Evolutionary conservation across 2,329 filamentous ascomycete genomes (phyloP).

Genomic region (Sclerotinia spermophila): DNA sequence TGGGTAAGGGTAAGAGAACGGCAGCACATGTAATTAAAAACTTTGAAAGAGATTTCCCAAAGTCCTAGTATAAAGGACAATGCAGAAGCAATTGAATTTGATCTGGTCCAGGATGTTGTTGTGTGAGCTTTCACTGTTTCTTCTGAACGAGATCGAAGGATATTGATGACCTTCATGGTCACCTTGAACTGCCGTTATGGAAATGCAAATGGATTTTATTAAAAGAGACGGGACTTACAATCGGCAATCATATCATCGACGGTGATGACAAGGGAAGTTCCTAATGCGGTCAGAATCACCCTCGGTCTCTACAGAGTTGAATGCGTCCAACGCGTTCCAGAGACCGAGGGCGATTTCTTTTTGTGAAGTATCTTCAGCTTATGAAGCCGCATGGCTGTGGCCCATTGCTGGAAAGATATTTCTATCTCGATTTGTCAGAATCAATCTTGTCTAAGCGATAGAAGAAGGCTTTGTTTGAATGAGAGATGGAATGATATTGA

Average conservation of each 20-base stretch:
- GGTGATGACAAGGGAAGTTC: background rate
- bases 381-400: background rate
- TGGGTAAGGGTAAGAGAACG: background rate
- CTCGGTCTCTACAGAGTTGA: background rate
- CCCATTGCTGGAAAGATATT: background rate
- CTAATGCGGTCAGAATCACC: background rate
- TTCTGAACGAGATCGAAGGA: background rate
- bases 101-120: background rate
- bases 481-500: background rate
- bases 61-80: background rate
- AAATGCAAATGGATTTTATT: background rate
- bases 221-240: background rate
- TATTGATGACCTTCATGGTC: background rate
- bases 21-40: background rate
- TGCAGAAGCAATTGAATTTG: background rate
- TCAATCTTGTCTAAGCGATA: too few relatives aligned
- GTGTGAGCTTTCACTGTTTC: background rate
- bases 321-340: background rate
- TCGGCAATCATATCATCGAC: background rate
- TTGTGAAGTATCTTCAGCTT: background rate
- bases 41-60: background rate
- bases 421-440: background rate
- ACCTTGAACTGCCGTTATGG: background rate
- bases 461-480: background rate
- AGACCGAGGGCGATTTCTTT: background rate